phyloP scores from a whole-genome alignment of 208 protist species.

The Acanthamoeba sp. region DNA sequence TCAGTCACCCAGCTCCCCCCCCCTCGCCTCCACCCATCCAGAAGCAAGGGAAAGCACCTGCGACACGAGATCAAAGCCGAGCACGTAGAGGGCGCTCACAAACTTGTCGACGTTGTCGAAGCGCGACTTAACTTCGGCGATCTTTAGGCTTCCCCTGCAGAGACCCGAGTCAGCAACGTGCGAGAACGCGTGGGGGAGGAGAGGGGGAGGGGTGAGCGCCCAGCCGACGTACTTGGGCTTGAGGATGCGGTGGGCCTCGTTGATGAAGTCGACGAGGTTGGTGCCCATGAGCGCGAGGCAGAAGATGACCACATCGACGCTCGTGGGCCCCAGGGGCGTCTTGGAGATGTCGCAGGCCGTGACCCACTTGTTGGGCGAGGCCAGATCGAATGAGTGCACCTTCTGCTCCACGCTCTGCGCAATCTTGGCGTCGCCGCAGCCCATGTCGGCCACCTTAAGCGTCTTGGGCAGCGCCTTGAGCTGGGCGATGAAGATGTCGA shows the following conservation, averaged over 20 bases:
- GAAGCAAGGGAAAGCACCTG: constrained; percentile 14
- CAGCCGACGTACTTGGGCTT: constrained; percentile 76
- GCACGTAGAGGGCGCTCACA: constrained; percentile 90
- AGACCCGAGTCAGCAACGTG: neutral
- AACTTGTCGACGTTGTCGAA: constrained; percentile 91
- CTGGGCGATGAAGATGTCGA: constrained; percentile 90
- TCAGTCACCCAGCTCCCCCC: too few relatives aligned
- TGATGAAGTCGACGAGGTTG: constrained; percentile 94
- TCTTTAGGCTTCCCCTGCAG: constrained; percentile 90
- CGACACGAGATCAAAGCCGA: constrained; percentile 91
- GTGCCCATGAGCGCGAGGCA: constrained; percentile 96
- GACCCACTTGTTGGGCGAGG: constrained; percentile 90
- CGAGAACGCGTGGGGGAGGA: neutral
- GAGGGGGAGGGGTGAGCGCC: neutral
- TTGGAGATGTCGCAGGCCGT: constrained; percentile 94
- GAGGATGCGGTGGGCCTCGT: constrained; percentile 94
- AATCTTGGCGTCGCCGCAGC: constrained; percentile 96
- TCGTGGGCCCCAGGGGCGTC: constrained; percentile 91
- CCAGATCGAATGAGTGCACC: constrained; percentile 97
- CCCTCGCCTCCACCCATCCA: neutral
- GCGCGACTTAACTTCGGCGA: constrained; percentile 95
- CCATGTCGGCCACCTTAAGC: constrained; percentile 96
- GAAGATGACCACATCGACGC: constrained; percentile 95
- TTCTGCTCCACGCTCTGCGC: constrained; percentile 92
- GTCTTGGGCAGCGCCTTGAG: constrained; percentile 88